Evolutionary conservation across 208 protist genomes (phyloP).

Genomic region (Lotmaria passim): DNA sequence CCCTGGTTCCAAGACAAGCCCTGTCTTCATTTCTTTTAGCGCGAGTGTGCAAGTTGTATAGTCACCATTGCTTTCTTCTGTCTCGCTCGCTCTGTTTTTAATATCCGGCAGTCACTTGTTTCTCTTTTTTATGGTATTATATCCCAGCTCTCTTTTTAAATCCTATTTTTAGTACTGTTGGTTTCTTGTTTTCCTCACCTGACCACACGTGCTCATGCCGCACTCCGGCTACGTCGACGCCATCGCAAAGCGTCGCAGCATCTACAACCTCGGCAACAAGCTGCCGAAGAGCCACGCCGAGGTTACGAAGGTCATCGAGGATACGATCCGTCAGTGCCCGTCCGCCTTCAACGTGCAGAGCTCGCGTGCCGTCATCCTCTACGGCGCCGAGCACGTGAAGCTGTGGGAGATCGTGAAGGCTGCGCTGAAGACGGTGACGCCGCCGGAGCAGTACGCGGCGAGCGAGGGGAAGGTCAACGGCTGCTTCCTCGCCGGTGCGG

Average conservation of each 20-base stretch:
- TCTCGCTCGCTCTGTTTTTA: neutral
- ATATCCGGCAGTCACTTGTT: neutral
- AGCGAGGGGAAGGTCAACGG: conserved; percentile 45
- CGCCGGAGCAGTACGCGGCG: conserved; percentile 32
- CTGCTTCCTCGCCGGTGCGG: conserved; percentile 55
- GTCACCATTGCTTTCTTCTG: too few relatives aligned
- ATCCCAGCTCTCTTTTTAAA: too few relatives aligned
- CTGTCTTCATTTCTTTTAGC: too few relatives aligned
- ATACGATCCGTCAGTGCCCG: conserved; percentile 39
- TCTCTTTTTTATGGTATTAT: too few relatives aligned
- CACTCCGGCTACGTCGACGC: conserved; percentile 15
- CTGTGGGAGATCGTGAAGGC: conserved; percentile 53
- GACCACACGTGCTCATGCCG: neutral
- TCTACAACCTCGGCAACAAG: conserved; percentile 48
- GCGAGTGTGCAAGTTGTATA: too few relatives aligned
- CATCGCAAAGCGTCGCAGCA: conserved; percentile 39
- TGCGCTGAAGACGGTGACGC: conserved; percentile 38
- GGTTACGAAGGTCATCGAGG: conserved; percentile 42
- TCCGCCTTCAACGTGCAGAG: conserved; percentile 66
- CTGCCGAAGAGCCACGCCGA: conserved; percentile 38
- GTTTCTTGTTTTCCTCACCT: neutral
- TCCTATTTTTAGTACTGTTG: neutral
- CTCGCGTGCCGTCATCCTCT: conserved; percentile 55
- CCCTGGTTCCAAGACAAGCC: too few relatives aligned
- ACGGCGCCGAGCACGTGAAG: conserved; percentile 57